These are phyloP conservation scores for Torulaspora quercuum DNA, from an alignment of 805 yeast genomes.

Conservation along the genomic window DNA sequence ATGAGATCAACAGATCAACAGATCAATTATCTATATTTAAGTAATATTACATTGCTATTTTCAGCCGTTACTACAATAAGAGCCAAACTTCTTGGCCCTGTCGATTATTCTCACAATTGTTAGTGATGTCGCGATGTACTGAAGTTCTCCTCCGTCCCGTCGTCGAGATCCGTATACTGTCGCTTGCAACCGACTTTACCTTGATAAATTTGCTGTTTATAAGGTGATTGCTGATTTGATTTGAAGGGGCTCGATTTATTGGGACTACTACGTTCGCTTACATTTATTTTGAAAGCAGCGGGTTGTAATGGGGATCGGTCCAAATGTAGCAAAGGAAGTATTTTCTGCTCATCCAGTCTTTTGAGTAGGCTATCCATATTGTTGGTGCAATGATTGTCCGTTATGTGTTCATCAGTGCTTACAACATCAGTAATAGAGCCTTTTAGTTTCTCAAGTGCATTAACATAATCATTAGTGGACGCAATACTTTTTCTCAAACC, in stretches of 20 bases:
- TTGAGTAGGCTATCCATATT: conserved; percentile 7
- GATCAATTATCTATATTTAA: conserved; percentile 1
- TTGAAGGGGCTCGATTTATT: conserved; percentile 6
- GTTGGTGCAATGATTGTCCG: conserved; percentile 2
- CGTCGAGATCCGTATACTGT: conserved; percentile 11
- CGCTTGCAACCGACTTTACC: conserved; percentile 8
- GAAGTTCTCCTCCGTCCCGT: conserved; percentile 9
- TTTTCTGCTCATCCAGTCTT: conserved; percentile 8
- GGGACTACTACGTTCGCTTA: conserved; percentile 7
- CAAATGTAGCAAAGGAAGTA: neutral
- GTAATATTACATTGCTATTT: conserved; percentile 12
- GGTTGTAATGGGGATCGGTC: conserved; percentile 14
- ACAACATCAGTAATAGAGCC: conserved; percentile 10
- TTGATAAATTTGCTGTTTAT: conserved; percentile 5
- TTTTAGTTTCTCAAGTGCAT: conserved; percentile 10
- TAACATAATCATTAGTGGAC: conserved; percentile 10
- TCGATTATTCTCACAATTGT: neutral
- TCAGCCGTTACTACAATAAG: too few relatives aligned
- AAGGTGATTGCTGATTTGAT: conserved; percentile 9
- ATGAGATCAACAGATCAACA: conserved; percentile 5
- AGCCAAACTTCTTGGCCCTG: too few relatives aligned
- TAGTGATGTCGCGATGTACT: conserved; percentile 12
- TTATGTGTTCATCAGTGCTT: neutral
- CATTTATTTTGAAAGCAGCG: conserved; percentile 5
- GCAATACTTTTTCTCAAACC: conserved; percentile 11